A percentile compares a stretch with the other conserved stretches of the same genome.
Evolutionary conservation across 345 rosid genomes (phyloP).

Genomic region (Dipteronia dyeriana): DNA sequence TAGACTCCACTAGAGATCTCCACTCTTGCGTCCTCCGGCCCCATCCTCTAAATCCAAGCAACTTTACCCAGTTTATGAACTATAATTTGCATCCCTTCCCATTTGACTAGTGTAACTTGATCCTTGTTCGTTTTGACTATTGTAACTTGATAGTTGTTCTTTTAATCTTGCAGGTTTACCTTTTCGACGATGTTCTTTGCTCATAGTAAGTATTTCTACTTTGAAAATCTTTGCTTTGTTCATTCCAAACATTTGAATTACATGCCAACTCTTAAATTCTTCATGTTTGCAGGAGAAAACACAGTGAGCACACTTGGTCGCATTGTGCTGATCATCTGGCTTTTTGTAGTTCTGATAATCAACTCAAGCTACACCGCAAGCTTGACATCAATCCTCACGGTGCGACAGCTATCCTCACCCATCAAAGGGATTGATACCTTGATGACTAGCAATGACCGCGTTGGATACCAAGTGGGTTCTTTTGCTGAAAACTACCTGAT

Average conservation of each 20-base stretch:
- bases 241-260: background rate
- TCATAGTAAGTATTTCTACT: slow-evolving; percentile 62
- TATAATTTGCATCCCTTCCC: background rate
- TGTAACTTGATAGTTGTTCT: slow-evolving; percentile 10
- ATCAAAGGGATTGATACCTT: slow-evolving; percentile 79
- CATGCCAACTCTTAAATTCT: slow-evolving; percentile 13
- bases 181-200: slow-evolving; percentile 88
- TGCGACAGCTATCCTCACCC: slow-evolving; percentile 87
- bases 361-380: slow-evolving; percentile 98
- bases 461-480: slow-evolving; percentile 87
- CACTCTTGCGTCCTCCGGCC: background rate
- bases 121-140: background rate
- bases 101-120: slow-evolving; percentile 3
- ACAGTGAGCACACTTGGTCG: slow-evolving; percentile 85
- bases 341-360: slow-evolving; percentile 81
- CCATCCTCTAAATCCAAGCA: background rate
- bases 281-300: slow-evolving; percentile 72
- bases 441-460: slow-evolving; percentile 42
- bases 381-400: slow-evolving; percentile 88
- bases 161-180: slow-evolving; percentile 69
- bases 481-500: slow-evolving; percentile 73
- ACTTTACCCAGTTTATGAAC: background rate
- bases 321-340: slow-evolving; percentile 78
- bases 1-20: background rate
- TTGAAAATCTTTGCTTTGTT: background rate